Evolutionary conservation across 2,329 filamentous ascomycete species (phyloP), one percentile per base, ranked within the genome.

Genomic region (Fusarium succisae): DNA sequence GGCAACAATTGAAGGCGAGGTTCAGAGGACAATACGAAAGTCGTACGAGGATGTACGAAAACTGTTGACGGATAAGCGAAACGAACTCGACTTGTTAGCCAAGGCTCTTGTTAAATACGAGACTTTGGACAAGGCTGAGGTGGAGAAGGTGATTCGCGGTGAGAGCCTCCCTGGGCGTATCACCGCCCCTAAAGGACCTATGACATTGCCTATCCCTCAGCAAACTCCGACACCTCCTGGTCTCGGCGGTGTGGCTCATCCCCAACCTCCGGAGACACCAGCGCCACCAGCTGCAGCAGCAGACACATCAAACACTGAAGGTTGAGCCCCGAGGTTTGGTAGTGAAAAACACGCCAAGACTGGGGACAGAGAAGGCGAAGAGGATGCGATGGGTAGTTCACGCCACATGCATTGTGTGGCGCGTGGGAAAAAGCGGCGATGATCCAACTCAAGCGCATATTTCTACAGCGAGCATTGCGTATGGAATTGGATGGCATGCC

Each of bases 61-160:
- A 53, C 87, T 98, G 9, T 84, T 99, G 53, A 90, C 88, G 3
- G 89, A 90, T 41, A 94, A 93, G 81, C 91, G 95, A 63, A 92
- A 93, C 67, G 96, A 98, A 82, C 88, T 99, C 13, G 96, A 99
- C 78, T 86, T 94, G 17, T 86, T 99, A 15, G 96, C 96, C 35
- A 91, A 95, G 79, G 96, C 95, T 11, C 88, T 99, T 15, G 91
- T 99, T 39, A 92, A 98, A 82, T 98, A 98, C 82, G 96, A 99
- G 86, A 98, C 95, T 0, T 85, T 99, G 58, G 93, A 93, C 81
- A 93, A 92, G 82, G 91, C 93, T 7, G 96, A 99, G 82, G 97
- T 98, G 72, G 91, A 95, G 82, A 94, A 93, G 85, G 94, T 98
- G 11, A 91, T 99, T 73, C 90, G 90, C 59, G 96, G 96, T 41